Evolutionary conservation across 352 stramenopile species (phyloP).

Genomic region (Phytophthora foliorum): DNA sequence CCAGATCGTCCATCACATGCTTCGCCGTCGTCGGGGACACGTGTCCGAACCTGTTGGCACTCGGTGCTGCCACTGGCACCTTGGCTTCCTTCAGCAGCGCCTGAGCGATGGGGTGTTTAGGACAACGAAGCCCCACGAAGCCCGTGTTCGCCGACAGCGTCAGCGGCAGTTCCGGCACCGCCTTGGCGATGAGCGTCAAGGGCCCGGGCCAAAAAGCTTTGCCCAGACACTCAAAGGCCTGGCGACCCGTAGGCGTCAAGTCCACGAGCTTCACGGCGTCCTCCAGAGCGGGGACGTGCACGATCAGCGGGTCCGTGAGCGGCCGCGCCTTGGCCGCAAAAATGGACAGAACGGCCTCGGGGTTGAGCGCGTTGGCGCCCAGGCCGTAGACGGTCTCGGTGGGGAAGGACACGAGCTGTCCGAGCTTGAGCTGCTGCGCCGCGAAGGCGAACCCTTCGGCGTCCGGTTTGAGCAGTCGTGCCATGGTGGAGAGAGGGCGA

Average conservation of each 20-base stretch:
- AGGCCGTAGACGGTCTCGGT: slow-evolving; percentile 99
- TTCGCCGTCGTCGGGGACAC: slow-evolving; percentile 96
- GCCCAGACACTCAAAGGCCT: slow-evolving; percentile 88
- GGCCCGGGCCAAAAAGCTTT: slow-evolving; percentile 97
- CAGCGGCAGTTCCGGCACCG: slow-evolving; percentile 82
- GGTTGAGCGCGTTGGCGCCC: slow-evolving; percentile 97
- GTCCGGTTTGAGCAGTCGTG: slow-evolving; percentile 56
- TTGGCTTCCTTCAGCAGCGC: slow-evolving; percentile 89
- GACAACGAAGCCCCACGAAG: slow-evolving; percentile 97
- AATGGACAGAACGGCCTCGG: slow-evolving; percentile 94
- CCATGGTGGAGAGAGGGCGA: slow-evolving; percentile 39
- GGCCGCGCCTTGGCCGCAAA: slow-evolving; percentile 96
- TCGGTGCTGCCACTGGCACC: slow-evolving; percentile 97
- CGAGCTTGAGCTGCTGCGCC: slow-evolving; percentile 73
- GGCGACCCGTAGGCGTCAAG: slow-evolving; percentile 63
- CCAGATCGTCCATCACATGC: slow-evolving; percentile 98
- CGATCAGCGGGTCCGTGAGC: slow-evolving; percentile 98
- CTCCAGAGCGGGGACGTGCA: slow-evolving; percentile 94
- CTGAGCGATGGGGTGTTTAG: slow-evolving; percentile 93
- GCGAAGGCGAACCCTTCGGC: slow-evolving; percentile 56
- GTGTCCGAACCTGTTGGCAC: slow-evolving; percentile 99
- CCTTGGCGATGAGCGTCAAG: slow-evolving; percentile 97
- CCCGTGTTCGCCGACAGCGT: slow-evolving; percentile 95
- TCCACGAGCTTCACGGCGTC: slow-evolving; percentile 93
- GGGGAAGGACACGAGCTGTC: slow-evolving; percentile 94